Percentiles rank a stretch among this genome's conserved stretches.
Conservation (phyloP, 352 stramenopile genomes). For the Globisporangium yorkense region DNA sequence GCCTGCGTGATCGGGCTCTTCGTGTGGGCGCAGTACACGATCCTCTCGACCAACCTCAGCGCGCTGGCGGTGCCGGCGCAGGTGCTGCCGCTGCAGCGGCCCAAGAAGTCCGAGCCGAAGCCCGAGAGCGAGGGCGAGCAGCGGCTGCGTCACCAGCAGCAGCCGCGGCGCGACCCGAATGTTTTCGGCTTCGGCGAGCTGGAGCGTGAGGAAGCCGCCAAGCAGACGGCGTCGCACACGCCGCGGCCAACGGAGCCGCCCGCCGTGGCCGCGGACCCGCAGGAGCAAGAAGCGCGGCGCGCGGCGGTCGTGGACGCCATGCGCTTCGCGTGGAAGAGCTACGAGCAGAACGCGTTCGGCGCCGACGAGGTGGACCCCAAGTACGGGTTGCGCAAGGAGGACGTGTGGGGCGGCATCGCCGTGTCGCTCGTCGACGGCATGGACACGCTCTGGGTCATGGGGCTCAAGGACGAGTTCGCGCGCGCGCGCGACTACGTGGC, state of each 20-base stretch:
- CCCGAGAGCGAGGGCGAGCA: not conserved
- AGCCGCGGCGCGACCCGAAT: not conserved
- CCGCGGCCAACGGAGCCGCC: not conserved
- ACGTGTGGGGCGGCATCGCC: slow-evolving; percentile 89
- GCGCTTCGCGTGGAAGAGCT: slow-evolving; percentile 82
- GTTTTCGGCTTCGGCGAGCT: slow-evolving; percentile 12
- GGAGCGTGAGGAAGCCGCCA: not conserved
- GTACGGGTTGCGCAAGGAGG: slow-evolving; percentile 45
- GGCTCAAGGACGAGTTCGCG: slow-evolving; percentile 88
- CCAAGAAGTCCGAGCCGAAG: slow-evolving; percentile 4
- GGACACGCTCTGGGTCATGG: slow-evolving; percentile 98
- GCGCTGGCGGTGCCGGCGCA: slow-evolving; percentile 15
- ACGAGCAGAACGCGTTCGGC: slow-evolving; percentile 93
- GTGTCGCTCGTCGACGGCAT: slow-evolving; percentile 92
- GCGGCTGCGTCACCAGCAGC: slow-evolving; percentile 3
- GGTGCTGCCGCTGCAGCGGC: not conserved
- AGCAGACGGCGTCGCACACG: slow-evolving; percentile 11
- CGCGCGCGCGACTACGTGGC: slow-evolving; percentile 87
- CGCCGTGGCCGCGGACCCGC: not conserved
- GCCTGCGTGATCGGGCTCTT: slow-evolving; percentile 25
- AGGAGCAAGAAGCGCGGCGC: slow-evolving; percentile 36
- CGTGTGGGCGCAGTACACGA: slow-evolving; percentile 50
- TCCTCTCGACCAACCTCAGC: slow-evolving; percentile 32
- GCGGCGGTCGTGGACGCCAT: slow-evolving; percentile 54
- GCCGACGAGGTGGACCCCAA: slow-evolving; percentile 93